These are phyloP conservation scores for Sanghuangporus sanghuang DNA, from an alignment of 1,284 basidiomycete species.

Conservation along the genomic window DNA sequence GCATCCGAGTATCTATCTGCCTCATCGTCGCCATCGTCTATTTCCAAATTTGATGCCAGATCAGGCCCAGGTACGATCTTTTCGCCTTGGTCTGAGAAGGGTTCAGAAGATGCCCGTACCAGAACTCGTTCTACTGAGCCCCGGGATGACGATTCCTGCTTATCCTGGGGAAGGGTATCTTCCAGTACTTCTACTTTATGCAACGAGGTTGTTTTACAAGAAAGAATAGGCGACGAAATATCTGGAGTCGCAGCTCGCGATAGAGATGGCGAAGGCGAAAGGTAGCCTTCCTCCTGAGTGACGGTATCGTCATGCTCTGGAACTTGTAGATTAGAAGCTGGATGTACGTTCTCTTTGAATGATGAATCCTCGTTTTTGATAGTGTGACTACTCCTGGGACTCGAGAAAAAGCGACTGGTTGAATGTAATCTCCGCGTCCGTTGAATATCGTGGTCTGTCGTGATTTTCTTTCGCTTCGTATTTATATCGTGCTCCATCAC, in stretches of 20 bases:
- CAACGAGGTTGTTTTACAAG: neutral
- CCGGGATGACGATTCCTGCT: neutral
- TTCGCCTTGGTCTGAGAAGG: neutral
- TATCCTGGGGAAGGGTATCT: neutral
- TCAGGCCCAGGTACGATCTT: conserved; percentile 13
- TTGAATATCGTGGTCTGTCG: conserved; percentile 19
- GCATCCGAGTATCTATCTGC: neutral
- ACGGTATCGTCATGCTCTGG: conserved; percentile 33
- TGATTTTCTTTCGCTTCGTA: conserved; percentile 44
- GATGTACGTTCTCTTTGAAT: neutral
- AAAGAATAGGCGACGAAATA: conserved; percentile 51
- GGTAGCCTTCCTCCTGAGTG: conserved; percentile 72
- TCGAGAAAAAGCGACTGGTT: conserved; percentile 20
- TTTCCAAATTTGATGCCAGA: conserved; percentile 9
- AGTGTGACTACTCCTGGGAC: neutral
- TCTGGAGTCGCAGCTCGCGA: conserved; percentile 49
- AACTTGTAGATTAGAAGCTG: conserved; percentile 23
- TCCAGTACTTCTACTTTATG: neutral
- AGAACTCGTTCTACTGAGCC: neutral
- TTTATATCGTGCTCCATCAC: conserved; percentile 60
- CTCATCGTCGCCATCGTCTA: conserved; percentile 3
- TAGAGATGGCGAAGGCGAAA: conserved; percentile 57
- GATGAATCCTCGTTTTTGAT: neutral
- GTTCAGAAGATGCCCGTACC: conserved; percentile 17
- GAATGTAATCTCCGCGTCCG: conserved; percentile 20